Percentiles rank a stretch among this genome's conserved stretches.
Evolutionary conservation across 257 asterid species (phyloP).

Genomic region (Craterostigma plantagineum): DNA sequence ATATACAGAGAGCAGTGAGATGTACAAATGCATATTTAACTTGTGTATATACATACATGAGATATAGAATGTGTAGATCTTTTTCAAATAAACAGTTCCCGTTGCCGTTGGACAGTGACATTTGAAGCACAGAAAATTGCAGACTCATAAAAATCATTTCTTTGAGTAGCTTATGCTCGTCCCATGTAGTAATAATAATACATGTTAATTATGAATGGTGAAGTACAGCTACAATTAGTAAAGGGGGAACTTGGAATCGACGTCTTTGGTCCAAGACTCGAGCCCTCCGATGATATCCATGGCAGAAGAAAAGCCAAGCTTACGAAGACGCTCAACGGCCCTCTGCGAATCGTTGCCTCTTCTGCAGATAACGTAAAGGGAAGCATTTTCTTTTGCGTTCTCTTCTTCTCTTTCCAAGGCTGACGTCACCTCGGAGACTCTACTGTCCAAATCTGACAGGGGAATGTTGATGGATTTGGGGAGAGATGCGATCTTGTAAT

Average conservation of each 20-base stretch:
- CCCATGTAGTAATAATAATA: too few relatives aligned
- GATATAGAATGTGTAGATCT: too few relatives aligned
- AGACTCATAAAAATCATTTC: too few relatives aligned
- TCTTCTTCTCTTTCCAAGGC: slow-evolving; percentile 26
- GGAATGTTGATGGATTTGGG: slow-evolving; percentile 72
- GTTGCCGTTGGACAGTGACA: too few relatives aligned
- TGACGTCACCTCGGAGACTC: slow-evolving; percentile 39
- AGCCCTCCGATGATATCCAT: slow-evolving; percentile 67
- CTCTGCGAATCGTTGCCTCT: slow-evolving; percentile 93
- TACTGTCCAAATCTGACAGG: slow-evolving; percentile 29
- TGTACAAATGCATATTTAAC: too few relatives aligned
- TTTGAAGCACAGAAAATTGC: too few relatives aligned
- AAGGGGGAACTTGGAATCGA: slow-evolving; percentile 51
- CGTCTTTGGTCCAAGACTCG: slow-evolving; percentile 53
- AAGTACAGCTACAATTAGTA: slow-evolving; percentile 15
- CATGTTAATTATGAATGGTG: too few relatives aligned
- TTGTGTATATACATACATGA: too few relatives aligned
- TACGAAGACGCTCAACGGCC: slow-evolving; percentile 57
- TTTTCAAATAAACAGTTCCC: too few relatives aligned
- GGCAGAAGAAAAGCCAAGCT: slow-evolving; percentile 20
- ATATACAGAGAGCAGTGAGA: too few relatives aligned
- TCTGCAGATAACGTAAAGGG: slow-evolving; percentile 66
- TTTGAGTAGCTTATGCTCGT: too few relatives aligned
- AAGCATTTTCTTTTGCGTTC: slow-evolving; percentile 13
- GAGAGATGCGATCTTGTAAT: slow-evolving; percentile 63